Percentiles rank a stretch among this genome's conserved stretches.
These are phyloP conservation scores for Tetrahymena thermophila DNA, from an alignment of 73 alveolate genomes.

Conservation along the genomic window DNA sequence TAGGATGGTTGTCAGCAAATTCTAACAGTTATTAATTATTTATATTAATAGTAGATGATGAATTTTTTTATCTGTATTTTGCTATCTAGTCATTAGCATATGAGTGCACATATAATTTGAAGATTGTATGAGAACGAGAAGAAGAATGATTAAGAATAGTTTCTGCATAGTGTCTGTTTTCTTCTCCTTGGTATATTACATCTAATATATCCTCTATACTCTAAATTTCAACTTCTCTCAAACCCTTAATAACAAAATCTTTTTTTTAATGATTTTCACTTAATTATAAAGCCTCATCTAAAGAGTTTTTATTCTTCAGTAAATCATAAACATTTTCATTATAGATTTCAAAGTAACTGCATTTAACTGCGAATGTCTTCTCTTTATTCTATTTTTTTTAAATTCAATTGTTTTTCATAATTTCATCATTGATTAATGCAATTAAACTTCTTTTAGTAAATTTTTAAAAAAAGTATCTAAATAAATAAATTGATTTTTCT, in stretches of 20 bases:
- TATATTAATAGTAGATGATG: background rate
- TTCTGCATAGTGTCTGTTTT: conserved; percentile 78
- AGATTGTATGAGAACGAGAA: conserved; percentile 73
- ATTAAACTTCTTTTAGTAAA: no score
- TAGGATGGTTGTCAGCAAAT: conserved; percentile 15
- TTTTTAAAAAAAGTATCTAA: no score
- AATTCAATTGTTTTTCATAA: background rate
- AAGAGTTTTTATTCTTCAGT: conserved; percentile 55
- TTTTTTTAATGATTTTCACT: conserved; percentile 61
- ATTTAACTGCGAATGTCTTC: conserved; percentile 43
- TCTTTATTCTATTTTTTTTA: background rate
- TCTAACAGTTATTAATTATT: background rate
- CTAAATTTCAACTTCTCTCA: conserved; percentile 59
- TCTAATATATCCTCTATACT: conserved; percentile 66
- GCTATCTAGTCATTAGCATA: conserved; percentile 8
- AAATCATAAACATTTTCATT: conserved; percentile 95
- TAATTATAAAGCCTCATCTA: conserved; percentile 45
- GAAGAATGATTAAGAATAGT: conserved; percentile 73
- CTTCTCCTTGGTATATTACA: conserved; percentile 60
- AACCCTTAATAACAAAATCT: conserved; percentile 68
- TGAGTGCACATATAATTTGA: conserved; percentile 52
- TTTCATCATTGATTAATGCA: no score
- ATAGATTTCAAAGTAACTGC: conserved; percentile 95
- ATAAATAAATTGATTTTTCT: no score
- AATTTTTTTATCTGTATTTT: background rate